phyloP scores from a whole-genome alignment of 192 early-diverging fungal genomes.

The Geosiphon pyriformis region DNA sequence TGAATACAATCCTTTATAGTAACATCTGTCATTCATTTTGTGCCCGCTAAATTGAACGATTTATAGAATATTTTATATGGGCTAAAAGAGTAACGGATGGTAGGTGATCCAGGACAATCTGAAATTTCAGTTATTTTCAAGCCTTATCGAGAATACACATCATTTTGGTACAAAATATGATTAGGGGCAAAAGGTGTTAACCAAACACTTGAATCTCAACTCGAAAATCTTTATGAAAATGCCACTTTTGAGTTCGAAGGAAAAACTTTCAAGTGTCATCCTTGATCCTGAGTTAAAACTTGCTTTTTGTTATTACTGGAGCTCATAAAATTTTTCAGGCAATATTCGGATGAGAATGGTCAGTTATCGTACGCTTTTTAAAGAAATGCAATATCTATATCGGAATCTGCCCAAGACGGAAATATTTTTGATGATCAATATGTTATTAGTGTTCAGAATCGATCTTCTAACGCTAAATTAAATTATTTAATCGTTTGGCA shows the following conservation, averaged over 20 bases:
- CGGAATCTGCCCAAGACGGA: too few species aligned
- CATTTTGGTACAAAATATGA: conserved; percentile 3
- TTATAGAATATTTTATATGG: conserved; percentile 54
- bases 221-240: conserved; percentile 41
- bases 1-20: not conserved
- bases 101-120: conserved; percentile 10
- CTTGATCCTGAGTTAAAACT: not conserved
- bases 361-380: too few species aligned
- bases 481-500: too few species aligned
- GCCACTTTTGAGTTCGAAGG: conserved; percentile 30
- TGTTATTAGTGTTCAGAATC: too few species aligned
- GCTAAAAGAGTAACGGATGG: conserved; percentile 55
- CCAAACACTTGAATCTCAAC: conserved; percentile 33
- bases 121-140: not conserved
- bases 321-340: too few species aligned
- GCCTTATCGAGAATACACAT: not conserved
- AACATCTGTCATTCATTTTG: not conserved
- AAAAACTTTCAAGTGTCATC: conserved; percentile 19
- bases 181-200: conserved; percentile 39
- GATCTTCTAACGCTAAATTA: too few species aligned
- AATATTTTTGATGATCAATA: too few species aligned
- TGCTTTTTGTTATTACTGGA: too few species aligned
- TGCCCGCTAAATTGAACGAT: not conserved
- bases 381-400: too few species aligned
- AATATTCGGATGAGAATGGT: too few species aligned